Evolutionary conservation across 495 filamentous ascomycete species (phyloP), one percentile per base, ranked within the genome.

Genomic region (Bacidia gigantensis): DNA sequence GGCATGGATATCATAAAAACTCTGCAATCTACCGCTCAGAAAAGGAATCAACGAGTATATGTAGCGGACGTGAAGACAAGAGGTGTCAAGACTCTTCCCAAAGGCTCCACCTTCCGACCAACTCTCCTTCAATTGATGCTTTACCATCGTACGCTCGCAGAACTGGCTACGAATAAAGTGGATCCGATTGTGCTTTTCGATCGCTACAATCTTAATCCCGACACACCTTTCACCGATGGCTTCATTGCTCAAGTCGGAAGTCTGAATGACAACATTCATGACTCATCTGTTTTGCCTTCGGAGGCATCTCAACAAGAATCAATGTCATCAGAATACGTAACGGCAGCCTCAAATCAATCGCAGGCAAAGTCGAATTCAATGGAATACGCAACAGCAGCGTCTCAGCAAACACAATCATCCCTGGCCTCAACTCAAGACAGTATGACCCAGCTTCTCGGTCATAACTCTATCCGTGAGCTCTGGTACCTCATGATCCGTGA

Each of bases 31-130:
- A 11, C 26, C 12, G 20, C 38, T 22, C 35, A 54, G 35, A 53
- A 53, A 22, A 50, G 10, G 26, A 54, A 68, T 23, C 61, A 67
- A 14, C 65, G 69, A 25, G 70, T 89, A 12, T 96, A 89, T 63
- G 66, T 98, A 46, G 84, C 81, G 5, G 92, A 98, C 58, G 78
- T 92, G 49, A 98, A 98, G 64, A 97, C 93, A 0, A 78, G 89
- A 43, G 73, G 64, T 7, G 75, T 70, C 39, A 69, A 71, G 11
- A 32, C 47, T 1, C 54, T 86, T 1, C 89, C 90, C 0, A 73
- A 72, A 22, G 79, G 76, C 24, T 69, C 80, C 1, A 77, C 81
- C n/a, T 77, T 88, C 18, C 81, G 84, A 11, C 84, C 81, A 0
- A 86, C 92, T 0, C 71, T 79, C 48, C 80, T 95, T 49, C 92